Conservation (phyloP, 495 filamentous ascomycete genomes). For the Bombardia bombarda region DNA sequence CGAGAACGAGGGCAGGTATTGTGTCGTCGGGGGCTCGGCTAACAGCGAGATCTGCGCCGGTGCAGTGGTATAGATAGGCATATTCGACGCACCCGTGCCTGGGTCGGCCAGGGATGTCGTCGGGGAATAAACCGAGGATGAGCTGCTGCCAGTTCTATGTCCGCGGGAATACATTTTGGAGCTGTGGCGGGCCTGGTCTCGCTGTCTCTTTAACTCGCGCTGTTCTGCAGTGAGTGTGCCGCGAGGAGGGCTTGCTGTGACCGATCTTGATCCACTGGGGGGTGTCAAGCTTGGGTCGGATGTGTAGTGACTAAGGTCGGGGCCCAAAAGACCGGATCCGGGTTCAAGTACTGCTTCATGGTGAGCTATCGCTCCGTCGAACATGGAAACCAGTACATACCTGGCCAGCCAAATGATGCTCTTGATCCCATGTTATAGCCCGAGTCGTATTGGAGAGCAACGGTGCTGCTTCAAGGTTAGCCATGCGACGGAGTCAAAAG, state of each 20-base stretch:
- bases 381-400: constrained; percentile 6
- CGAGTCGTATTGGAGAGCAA: constrained; percentile 38
- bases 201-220: constrained; percentile 40
- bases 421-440: constrained; percentile 37
- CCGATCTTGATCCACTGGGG: constrained; percentile 34
- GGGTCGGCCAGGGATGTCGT: constrained; percentile 33
- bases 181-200: constrained; percentile 36
- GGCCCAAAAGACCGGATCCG: constrained; percentile 27
- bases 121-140: constrained; percentile 34
- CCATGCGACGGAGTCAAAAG: background rate
- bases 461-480: constrained; percentile 27
- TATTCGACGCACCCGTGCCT: constrained; percentile 24
- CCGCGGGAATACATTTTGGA: constrained; percentile 31
- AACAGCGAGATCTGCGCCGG: constrained; percentile 37
- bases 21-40: constrained; percentile 31
- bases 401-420: constrained; percentile 36
- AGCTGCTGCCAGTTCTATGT: constrained; percentile 32
- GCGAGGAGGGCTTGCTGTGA: constrained; percentile 39
- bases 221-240: constrained; percentile 37
- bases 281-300: constrained; percentile 38
- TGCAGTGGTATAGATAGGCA: constrained; percentile 40
- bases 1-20: constrained; percentile 37
- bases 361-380: constrained; percentile 7
- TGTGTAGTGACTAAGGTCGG: constrained; percentile 29
- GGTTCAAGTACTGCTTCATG: constrained; percentile 26